These are phyloP conservation scores for Cyathus striatus DNA, from an alignment of 768 basidiomycete species.

Conservation along the genomic window DNA sequence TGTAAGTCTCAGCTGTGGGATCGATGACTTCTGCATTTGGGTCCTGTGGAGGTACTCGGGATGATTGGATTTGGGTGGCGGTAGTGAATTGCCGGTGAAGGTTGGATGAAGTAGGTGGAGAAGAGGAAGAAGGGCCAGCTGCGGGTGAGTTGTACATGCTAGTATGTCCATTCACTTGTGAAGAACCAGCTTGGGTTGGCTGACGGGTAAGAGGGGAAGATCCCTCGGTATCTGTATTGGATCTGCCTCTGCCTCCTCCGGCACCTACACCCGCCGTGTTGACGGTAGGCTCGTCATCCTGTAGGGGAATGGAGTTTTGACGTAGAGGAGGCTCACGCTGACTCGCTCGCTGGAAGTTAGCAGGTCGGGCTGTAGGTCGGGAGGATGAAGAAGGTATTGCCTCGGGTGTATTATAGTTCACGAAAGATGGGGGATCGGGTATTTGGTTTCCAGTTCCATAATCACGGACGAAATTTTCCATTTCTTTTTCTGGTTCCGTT, in stretches of 20 bases:
- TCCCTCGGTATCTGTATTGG: slow-evolving; percentile 17
- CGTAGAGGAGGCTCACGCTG: slow-evolving; percentile 31
- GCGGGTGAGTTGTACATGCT: slow-evolving; percentile 1
- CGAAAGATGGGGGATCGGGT: slow-evolving; percentile 82
- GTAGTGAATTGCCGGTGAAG: slow-evolving; percentile 18
- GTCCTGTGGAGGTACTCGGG: slow-evolving; percentile 33
- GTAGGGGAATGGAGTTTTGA: slow-evolving; percentile 18
- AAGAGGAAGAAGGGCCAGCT: slow-evolving; percentile 7
- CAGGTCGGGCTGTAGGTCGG: slow-evolving; percentile 50
- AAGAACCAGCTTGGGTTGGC: slow-evolving; percentile 18
- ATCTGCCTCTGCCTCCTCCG: slow-evolving; percentile 40
- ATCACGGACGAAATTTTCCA: slow-evolving; percentile 83
- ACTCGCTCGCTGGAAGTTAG: slow-evolving; percentile 45
- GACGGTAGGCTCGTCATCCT: slow-evolving; percentile 37
- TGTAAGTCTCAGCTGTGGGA: slow-evolving; percentile 59
- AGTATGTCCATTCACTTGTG: slow-evolving; percentile 21
- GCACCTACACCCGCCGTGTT: slow-evolving; percentile 75
- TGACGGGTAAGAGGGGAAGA: slow-evolving; percentile 22
- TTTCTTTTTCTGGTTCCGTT: slow-evolving; percentile 82
- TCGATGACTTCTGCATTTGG: slow-evolving; percentile 57
- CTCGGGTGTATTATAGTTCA: slow-evolving; percentile 72
- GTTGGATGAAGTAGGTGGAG: slow-evolving; percentile 14
- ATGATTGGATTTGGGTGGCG: slow-evolving; percentile 14
- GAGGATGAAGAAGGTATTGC: slow-evolving; percentile 56
- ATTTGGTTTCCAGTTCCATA: slow-evolving; percentile 88